Percentiles rank a stretch among this genome's conserved stretches.
Conservation (phyloP, 495 filamentous ascomycete genomes). For the Podospora pseudopauciseta region DNA sequence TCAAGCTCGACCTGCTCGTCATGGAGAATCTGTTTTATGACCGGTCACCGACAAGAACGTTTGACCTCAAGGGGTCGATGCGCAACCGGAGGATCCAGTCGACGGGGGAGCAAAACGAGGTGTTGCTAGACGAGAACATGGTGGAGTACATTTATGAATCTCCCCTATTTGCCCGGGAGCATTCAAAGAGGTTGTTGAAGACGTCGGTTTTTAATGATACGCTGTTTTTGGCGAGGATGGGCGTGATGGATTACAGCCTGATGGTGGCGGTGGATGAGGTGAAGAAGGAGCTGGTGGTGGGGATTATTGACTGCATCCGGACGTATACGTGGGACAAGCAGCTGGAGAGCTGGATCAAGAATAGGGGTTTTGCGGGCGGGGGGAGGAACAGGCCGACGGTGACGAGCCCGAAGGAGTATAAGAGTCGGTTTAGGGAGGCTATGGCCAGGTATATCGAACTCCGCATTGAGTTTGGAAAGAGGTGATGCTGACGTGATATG, state of each 20-base stretch:
- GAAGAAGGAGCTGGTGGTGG: conserved; percentile 85
- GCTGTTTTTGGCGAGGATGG: conserved; percentile 81
- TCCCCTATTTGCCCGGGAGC: conserved; percentile 88
- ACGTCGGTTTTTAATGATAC: conserved; percentile 96
- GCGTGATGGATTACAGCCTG: conserved; percentile 98
- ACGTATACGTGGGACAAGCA: conserved; percentile 99
- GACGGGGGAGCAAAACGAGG: conserved; percentile 92
- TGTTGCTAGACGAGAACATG: conserved; percentile 97
- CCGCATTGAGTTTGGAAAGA: not conserved
- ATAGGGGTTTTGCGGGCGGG: conserved; percentile 79
- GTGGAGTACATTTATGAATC: conserved; percentile 99
- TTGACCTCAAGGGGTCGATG: conserved; percentile 98
- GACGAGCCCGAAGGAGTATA: conserved; percentile 96
- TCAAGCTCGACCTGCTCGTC: conserved; percentile 88
- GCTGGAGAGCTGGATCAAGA: conserved; percentile 97
- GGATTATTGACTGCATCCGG: conserved; percentile 97
- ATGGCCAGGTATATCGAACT: conserved; percentile 68
- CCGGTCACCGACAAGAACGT: conserved; percentile 83
- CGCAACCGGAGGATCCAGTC: conserved; percentile 92
- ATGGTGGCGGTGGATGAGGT: conserved; percentile 97
- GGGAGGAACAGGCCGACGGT: conserved; percentile 90
- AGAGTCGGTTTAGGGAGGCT: conserved; percentile 89
- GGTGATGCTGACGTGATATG: not conserved
- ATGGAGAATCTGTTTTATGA: conserved; percentile 99
- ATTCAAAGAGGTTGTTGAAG: conserved; percentile 83